A percentile compares a stretch with the other conserved stretches of the same genome.
These are phyloP conservation scores for Murraya paniculata DNA, from an alignment of 345 rosid genomes.

Conservation along the genomic window DNA sequence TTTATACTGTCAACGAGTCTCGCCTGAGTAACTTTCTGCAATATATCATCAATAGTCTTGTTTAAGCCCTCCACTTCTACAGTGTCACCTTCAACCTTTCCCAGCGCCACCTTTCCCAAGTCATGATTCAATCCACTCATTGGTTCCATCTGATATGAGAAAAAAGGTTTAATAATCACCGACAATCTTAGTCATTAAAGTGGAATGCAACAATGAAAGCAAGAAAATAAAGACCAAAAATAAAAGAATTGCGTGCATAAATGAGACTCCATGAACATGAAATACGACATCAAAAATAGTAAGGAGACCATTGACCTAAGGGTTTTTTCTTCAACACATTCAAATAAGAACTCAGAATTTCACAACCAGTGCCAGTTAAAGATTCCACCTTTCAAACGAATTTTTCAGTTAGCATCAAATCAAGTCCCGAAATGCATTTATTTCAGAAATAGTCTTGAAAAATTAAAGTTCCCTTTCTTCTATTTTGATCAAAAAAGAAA, in stretches of 20 bases:
- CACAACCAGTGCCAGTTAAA: neutral
- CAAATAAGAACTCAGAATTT: neutral
- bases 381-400: neutral
- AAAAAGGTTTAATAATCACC: neutral
- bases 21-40: constrained; percentile 47
- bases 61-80: constrained; percentile 35
- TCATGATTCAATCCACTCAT: constrained; percentile 21
- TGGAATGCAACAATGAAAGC: too few species aligned
- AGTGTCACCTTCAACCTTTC: constrained; percentile 20
- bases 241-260: too few species aligned
- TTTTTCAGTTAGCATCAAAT: neutral
- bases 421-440: neutral
- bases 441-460: neutral
- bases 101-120: constrained; percentile 9
- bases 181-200: too few species aligned
- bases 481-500: neutral
- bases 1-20: neutral
- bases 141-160: constrained; percentile 10
- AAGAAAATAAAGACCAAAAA: too few species aligned
- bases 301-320: neutral
- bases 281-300: too few species aligned
- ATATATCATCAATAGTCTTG: constrained; percentile 37
- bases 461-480: neutral
- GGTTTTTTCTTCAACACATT: neutral
- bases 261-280: too few species aligned